These are phyloP conservation scores for Ophiognomonia clavigignenti-juglandacearum DNA, from an alignment of 2,329 filamentous ascomycete genomes.

Conservation along the genomic window DNA sequence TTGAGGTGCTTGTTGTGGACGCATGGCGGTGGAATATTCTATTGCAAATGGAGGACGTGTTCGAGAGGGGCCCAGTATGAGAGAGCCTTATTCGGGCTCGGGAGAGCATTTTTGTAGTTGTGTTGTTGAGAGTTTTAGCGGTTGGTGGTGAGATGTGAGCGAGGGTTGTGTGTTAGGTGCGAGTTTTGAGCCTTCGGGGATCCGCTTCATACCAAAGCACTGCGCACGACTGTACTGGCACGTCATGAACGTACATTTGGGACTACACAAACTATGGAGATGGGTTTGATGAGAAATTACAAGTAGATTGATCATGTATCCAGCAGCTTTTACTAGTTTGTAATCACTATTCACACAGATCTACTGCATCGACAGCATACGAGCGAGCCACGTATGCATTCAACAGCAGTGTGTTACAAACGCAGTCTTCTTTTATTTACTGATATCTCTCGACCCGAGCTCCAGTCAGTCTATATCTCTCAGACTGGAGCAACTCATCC, in stretches of 20 bases:
- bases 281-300: no score
- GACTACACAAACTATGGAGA: no score
- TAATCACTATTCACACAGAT: no score
- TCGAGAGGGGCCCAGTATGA: no score
- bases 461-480: constrained; percentile 38
- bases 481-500: constrained; percentile 50
- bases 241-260: no score
- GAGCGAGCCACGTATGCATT: no score
- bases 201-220: no score
- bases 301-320: no score
- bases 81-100: no score
- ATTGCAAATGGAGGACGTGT: not conserved
- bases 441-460: constrained; percentile 20
- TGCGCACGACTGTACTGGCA: no score
- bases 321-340: not conserved
- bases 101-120: not conserved
- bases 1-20: constrained; percentile 6
- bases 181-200: not conserved
- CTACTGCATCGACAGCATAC: not conserved
- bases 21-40: not conserved
- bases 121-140: not conserved
- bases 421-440: constrained; percentile 8
- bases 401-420: constrained; percentile 3
- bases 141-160: not conserved
- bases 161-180: no score